These are phyloP conservation scores for Penicillium riverlandense DNA, from an alignment of 495 filamentous ascomycete genomes.

Conservation along the genomic window DNA sequence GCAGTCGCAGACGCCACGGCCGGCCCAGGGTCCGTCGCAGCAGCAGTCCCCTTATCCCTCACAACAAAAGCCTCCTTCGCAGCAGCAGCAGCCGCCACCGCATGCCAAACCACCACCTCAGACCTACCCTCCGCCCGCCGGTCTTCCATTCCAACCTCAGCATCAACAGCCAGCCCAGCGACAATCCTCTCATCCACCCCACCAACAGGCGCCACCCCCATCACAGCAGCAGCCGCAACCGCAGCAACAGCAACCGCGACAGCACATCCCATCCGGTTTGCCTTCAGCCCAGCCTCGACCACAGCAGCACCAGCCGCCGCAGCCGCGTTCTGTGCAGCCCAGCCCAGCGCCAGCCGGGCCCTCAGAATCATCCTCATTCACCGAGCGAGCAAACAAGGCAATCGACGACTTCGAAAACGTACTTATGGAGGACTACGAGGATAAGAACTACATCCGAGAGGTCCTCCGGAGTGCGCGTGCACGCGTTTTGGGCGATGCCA, in stretches of 20 bases:
- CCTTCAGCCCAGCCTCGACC: constrained; percentile 8
- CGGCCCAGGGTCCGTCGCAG: constrained; percentile 15
- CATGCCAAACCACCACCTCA: constrained; percentile 14
- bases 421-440: constrained; percentile 42
- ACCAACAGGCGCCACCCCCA: constrained; percentile 18
- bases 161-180: constrained; percentile 11
- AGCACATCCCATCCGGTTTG: constrained; percentile 9
- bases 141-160: constrained; percentile 9
- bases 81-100: constrained; percentile 9
- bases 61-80: constrained; percentile 11
- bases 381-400: constrained; percentile 42
- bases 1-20: constrained; percentile 25
- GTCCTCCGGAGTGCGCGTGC: constrained; percentile 43
- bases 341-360: constrained; percentile 40
- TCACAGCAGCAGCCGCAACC: constrained; percentile 10
- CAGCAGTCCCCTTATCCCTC: constrained; percentile 19
- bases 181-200: constrained; percentile 13
- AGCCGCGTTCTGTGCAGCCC: constrained; percentile 16
- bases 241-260: constrained; percentile 10
- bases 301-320: constrained; percentile 15
- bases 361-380: constrained; percentile 37
- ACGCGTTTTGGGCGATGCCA: constrained; percentile 34
- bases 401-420: constrained; percentile 43
- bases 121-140: constrained; percentile 13
- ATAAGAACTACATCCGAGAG: constrained; percentile 44